Base-by-base conservation (phyloP, 163 green algal species). In the Chlorella variabilis region DNA sequence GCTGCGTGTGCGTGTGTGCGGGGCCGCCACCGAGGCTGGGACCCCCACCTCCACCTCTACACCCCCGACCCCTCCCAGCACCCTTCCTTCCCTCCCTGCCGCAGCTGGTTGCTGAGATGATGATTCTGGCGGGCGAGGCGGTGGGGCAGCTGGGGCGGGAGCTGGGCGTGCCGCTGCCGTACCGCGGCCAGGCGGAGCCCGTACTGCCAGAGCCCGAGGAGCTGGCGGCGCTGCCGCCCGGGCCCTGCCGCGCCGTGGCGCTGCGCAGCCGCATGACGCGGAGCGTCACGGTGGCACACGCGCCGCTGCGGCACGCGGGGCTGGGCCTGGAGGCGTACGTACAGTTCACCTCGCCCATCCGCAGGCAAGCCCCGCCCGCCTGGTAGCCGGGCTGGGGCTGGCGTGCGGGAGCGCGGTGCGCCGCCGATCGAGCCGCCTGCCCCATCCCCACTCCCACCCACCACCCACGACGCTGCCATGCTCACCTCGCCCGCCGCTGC, bases 301-400 rank as follows among this genome's bases (percentile, higher is more conserved):
- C 61, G 3, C 87, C 92, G 1, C 27, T 83, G 41, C 78, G 73
- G 8, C 96, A 99, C 77, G 88, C 94, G 20, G 85, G 84, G 2
- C 88, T 99, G 78, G 96, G 91, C 2, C 89, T 99, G 42, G 77
- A 86, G 17, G 94, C 87, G 1, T 99, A 99, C 81, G 92, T 97
- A 63, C 96, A 99, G 87, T 86, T 97, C 78, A 97, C 92, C 7
- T 96, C 90, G 1, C 96, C 96, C 71, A 99, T 99, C 84, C 89
- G 96, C 13, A 88, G 94, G 73, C 54, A 63, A 63, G 54, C 18
- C 41, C 42, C 38, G 15, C 4, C 65, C 23, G 3, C 17, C 17
- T 17, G 48, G 13, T 17, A 17, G 13, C 48, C 48, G 48, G 13
- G 13, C 48, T 56, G 48, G 17, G 48, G 13, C 48, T 17, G 48